Evolutionary conservation across 2,329 filamentous ascomycete genomes (phyloP).

Genomic region (Phialocephala sp.): DNA sequence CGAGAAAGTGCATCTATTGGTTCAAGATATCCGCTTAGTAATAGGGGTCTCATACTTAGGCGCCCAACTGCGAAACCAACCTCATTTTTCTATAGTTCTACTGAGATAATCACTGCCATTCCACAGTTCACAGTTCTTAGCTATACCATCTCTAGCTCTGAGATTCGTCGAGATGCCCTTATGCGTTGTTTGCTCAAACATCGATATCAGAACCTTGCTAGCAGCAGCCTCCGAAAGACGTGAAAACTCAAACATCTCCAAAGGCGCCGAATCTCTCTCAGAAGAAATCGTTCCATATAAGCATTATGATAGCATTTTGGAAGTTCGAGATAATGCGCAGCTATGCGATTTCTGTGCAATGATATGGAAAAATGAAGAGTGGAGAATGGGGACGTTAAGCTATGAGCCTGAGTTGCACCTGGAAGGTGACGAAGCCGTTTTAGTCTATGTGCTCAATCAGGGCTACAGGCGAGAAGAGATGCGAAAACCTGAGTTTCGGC

Average conservation of each 20-base stretch:
- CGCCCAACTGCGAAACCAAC: not conserved
- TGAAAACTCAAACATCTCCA: not conserved
- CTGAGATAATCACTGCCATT: not conserved
- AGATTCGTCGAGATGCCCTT: not conserved
- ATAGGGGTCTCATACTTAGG: not conserved
- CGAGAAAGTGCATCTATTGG: not conserved
- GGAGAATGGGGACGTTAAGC: not conserved
- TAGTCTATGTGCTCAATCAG: not conserved
- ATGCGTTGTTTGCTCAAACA: constrained; percentile 6
- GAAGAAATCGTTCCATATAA: not conserved
- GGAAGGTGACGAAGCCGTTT: not conserved
- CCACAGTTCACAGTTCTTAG: not conserved
- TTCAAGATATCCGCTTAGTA: not conserved
- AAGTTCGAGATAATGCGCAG: not conserved
- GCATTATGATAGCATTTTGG: not conserved
- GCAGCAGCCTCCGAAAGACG: not conserved
- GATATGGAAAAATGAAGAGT: not conserved
- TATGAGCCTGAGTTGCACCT: not conserved
- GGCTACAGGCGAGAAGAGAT: not conserved
- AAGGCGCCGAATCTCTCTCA: not conserved
- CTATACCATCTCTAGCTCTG: not conserved
- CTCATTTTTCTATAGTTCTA: not conserved
- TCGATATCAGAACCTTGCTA: not conserved
- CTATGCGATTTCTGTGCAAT: not conserved
- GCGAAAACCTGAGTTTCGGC: not conserved